phyloP scores from a whole-genome alignment of 2,329 filamentous ascomycete genomes.

The Karstenula rhodostoma region DNA sequence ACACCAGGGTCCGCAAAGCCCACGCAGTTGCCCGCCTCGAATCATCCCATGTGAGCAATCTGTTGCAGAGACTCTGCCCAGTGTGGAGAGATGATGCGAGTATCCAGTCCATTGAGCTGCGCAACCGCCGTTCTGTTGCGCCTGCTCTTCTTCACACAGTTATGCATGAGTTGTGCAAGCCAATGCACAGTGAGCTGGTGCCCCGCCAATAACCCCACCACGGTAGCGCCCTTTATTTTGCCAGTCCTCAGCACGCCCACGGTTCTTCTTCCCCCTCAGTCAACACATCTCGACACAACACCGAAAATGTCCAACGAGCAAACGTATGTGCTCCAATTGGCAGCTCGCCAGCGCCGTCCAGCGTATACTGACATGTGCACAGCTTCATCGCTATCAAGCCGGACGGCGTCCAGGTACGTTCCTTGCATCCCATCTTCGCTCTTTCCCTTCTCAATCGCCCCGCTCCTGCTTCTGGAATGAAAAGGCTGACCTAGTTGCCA shows the following conservation, averaged over 20 bases:
- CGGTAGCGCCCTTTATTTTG: conserved; percentile 36
- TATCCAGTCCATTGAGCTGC: not conserved
- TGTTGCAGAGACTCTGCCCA: not conserved
- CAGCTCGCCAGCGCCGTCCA: conserved; percentile 26
- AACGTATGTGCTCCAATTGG: conserved; percentile 70
- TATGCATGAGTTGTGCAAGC: conserved; percentile 23
- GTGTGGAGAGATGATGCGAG: not conserved
- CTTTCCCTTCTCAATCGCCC: not conserved
- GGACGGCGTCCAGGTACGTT: conserved; percentile 93
- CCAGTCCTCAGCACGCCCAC: conserved; percentile 23
- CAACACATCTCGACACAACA: conserved; percentile 33
- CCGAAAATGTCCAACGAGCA: conserved; percentile 73
- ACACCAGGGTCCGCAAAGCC: not conserved
- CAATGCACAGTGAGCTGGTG: conserved; percentile 14
- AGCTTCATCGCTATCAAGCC: conserved; percentile 99
- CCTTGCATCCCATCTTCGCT: conserved; percentile 1
- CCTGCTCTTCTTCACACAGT: conserved; percentile 1
- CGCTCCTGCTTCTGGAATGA: not conserved
- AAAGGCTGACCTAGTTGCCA: conserved; percentile 50
- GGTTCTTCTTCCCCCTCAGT: conserved; percentile 22
- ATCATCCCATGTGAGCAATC: not conserved
- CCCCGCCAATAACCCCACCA: conserved; percentile 37
- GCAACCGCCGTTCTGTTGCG: not conserved
- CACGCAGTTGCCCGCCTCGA: not conserved
- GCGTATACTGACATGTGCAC: conserved; percentile 41